Conservation (phyloP, 805 yeast species). For the Ogataea degrootiae region DNA sequence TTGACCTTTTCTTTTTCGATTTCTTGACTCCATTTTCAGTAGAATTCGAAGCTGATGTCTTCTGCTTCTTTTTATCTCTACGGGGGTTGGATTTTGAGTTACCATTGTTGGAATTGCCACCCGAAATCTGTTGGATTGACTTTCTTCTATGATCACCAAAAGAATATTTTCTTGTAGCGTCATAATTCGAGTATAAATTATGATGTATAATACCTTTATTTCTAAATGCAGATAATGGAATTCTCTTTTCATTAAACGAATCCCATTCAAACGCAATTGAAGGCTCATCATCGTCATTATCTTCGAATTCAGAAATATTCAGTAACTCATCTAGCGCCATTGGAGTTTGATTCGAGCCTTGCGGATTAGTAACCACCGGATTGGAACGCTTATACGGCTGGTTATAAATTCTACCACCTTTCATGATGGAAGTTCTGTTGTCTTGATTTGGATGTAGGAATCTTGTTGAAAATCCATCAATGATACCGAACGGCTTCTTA, state of each 20-base stretch:
- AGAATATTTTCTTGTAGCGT: slow-evolving; percentile 22
- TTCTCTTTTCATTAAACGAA: slow-evolving; percentile 37
- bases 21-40: not conserved
- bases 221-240: slow-evolving; percentile 88
- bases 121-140: slow-evolving; percentile 1
- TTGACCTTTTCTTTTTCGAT: slow-evolving; percentile 15
- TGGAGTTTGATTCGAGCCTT: slow-evolving; percentile 14
- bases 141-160: slow-evolving; percentile 18
- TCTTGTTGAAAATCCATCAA: slow-evolving; percentile 90
- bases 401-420: slow-evolving; percentile 15
- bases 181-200: slow-evolving; percentile 10
- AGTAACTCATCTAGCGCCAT: slow-evolving; percentile 68
- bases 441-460: slow-evolving; percentile 52
- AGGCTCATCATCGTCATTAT: slow-evolving; percentile 61
- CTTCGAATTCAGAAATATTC: slow-evolving; percentile 76
- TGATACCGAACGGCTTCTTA: slow-evolving; percentile 81
- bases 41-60: too few relatives aligned
- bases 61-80: not conserved
- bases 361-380: not conserved
- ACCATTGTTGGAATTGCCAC: not conserved
- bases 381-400: not conserved
- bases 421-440: slow-evolving; percentile 21
- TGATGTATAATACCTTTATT: slow-evolving; percentile 54
- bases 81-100: not conserved
- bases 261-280: slow-evolving; percentile 20